These are phyloP conservation scores for Exutisphaerella laricina DNA, from an alignment of 2,329 filamentous ascomycete species.

Conservation along the genomic window DNA sequence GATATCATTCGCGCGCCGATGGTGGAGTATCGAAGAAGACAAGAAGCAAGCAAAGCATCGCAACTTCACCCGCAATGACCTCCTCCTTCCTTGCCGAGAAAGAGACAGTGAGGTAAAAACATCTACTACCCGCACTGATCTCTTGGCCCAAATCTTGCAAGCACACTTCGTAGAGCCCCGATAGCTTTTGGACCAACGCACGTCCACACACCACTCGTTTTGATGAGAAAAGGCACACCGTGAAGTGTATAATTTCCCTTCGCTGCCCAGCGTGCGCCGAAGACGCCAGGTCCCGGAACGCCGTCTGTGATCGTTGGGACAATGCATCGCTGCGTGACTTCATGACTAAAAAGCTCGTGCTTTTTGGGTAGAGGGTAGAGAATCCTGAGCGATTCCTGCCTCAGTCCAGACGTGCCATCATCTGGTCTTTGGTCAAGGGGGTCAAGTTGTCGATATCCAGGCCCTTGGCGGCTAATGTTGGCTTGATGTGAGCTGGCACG, in stretches of 20 bases:
- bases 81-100: not conserved
- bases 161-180: too few relatives aligned
- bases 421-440: conserved; percentile 86
- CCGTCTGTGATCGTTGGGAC: conserved; percentile 22
- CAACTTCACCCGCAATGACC: not conserved
- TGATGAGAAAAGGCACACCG: conserved; percentile 8
- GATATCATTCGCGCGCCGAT: not conserved
- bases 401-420: conserved; percentile 95
- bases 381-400: conserved; percentile 15
- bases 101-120: not conserved
- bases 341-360: conserved; percentile 33
- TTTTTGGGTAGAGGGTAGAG: conserved; percentile 11
- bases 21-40: not conserved
- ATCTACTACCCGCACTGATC: not conserved
- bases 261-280: conserved; percentile 17
- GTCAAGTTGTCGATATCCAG: conserved; percentile 93
- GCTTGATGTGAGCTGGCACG: conserved; percentile 75
- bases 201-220: conserved; percentile 4
- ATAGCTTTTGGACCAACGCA: conserved; percentile 4
- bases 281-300: conserved; percentile 29
- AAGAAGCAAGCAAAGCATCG: not conserved
- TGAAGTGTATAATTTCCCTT: conserved; percentile 16
- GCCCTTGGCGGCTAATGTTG: conserved; percentile 64
- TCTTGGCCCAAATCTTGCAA: not conserved
- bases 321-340: conserved; percentile 36